A percentile compares a stretch with the other conserved stretches of the same genome.
Conservation (phyloP, 164 flowering plant species). For the Malania oleifera region DNA sequence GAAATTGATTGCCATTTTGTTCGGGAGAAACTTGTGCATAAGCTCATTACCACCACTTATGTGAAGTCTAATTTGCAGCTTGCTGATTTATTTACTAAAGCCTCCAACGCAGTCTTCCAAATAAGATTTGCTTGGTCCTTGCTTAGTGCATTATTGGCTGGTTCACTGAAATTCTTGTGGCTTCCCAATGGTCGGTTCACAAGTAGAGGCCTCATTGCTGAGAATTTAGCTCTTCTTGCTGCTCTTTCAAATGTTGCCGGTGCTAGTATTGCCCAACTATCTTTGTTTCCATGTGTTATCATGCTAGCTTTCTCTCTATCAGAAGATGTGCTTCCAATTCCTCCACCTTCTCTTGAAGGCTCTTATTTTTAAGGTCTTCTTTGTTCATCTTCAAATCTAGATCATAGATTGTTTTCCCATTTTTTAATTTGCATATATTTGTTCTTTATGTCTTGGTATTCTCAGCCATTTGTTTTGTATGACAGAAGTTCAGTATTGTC, state of each 20-base stretch:
- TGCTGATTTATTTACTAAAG: too few species aligned
- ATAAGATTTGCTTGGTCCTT: slow-evolving; percentile 32
- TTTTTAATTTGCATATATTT: slow-evolving; percentile 71
- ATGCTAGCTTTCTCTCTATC: slow-evolving; percentile 84
- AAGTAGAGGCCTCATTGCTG: slow-evolving; percentile 44
- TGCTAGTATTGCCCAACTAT: slow-evolving; percentile 66
- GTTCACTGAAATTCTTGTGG: slow-evolving; percentile 35
- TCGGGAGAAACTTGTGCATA: too few species aligned
- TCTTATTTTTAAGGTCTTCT: slow-evolving; percentile 61
- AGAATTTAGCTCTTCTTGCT: slow-evolving; percentile 36
- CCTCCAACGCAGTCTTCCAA: too few species aligned
- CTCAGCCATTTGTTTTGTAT: slow-evolving; percentile 84
- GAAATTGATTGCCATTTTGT: too few species aligned
- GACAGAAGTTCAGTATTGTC: slow-evolving; percentile 59
- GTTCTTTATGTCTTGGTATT: slow-evolving; percentile 67
- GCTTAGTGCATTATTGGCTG: slow-evolving; percentile 7
- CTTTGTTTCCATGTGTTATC: too few species aligned
- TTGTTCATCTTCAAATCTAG: slow-evolving; percentile 69
- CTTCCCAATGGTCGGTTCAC: slow-evolving; percentile 27
- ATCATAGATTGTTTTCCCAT: slow-evolving; percentile 67
- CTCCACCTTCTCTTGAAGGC: slow-evolving; percentile 83
- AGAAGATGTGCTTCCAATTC: slow-evolving; percentile 85
- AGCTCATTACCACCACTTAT: too few species aligned
- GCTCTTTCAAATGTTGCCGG: slow-evolving; percentile 28
- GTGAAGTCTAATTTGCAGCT: too few species aligned